Conservation (phyloP, 1,139 yeast species). For the Taphrina sp. region DNA sequence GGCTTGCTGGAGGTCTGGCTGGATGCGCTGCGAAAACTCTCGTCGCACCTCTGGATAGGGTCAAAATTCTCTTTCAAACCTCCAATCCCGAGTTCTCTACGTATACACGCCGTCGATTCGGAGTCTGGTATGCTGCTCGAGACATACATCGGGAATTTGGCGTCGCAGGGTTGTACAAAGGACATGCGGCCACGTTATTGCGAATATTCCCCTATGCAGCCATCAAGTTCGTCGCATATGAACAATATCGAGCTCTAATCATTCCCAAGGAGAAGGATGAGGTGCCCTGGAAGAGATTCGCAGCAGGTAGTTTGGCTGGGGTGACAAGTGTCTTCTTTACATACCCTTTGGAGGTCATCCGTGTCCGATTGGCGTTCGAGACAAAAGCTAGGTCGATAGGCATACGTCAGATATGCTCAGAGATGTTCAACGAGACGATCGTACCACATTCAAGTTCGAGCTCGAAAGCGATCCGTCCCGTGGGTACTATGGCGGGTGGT, state of each 20-base stretch:
- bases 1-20: slow-evolving; percentile 92
- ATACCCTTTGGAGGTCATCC: slow-evolving; percentile 83
- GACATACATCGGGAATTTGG: slow-evolving; percentile 72
- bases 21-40: slow-evolving; percentile 93
- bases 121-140: slow-evolving; percentile 68
- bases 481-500: not conserved
- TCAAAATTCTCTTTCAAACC: slow-evolving; percentile 91
- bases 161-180: slow-evolving; percentile 79
- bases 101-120: slow-evolving; percentile 76
- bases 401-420: slow-evolving; percentile 35
- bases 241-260: slow-evolving; percentile 75
- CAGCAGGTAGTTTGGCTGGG: slow-evolving; percentile 82
- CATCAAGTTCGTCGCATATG: slow-evolving; percentile 94
- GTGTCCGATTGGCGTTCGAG: slow-evolving; percentile 90
- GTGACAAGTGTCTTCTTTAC: slow-evolving; percentile 83
- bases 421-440: slow-evolving; percentile 39
- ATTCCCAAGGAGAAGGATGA: slow-evolving; percentile 75
- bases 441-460: no score
- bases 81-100: slow-evolving; percentile 82
- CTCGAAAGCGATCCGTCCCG: not conserved
- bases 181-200: slow-evolving; percentile 87
- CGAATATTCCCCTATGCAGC: slow-evolving; percentile 97
- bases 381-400: slow-evolving; percentile 30
- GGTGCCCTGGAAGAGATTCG: slow-evolving; percentile 72
- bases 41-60: slow-evolving; percentile 93